Conservation (phyloP, 2,329 filamentous ascomycete genomes). For the Pseudopithomyces chartarum region DNA sequence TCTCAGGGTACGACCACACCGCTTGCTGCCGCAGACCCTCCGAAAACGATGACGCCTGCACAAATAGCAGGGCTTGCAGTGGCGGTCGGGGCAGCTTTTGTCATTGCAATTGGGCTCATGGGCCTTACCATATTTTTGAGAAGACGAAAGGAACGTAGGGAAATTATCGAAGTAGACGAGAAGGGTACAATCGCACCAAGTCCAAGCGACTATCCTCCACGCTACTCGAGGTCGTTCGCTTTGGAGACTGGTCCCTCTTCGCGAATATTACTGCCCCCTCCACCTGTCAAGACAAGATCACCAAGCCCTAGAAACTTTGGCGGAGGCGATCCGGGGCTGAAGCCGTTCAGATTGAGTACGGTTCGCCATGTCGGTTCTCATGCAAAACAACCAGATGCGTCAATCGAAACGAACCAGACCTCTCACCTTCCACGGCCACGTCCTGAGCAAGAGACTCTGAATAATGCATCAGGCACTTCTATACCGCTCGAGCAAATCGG, state of each 20-base stretch:
- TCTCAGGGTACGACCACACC: conserved; percentile 15
- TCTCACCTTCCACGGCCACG: conserved; percentile 25
- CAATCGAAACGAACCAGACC: conserved; percentile 8
- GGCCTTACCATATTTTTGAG: conserved; percentile 42
- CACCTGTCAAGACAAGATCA: conserved; percentile 16
- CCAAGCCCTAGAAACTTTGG: not conserved
- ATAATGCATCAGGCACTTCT: conserved; percentile 25
- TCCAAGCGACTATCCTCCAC: conserved; percentile 21
- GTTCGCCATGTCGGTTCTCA: not conserved
- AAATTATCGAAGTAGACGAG: conserved; percentile 20
- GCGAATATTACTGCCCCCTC: conserved; percentile 22
- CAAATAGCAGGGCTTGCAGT: conserved; percentile 47
- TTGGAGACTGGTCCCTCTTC: conserved; percentile 12
- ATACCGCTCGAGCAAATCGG: conserved; percentile 42
- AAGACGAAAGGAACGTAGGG: conserved; percentile 37
- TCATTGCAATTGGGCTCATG: conserved; percentile 46
- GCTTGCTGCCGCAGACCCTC: conserved; percentile 17
- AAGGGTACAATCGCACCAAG: conserved; percentile 20
- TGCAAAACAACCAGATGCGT: not conserved
- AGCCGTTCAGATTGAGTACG: not conserved
- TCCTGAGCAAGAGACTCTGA: conserved; percentile 25
- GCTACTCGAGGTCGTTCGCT: conserved; percentile 28
- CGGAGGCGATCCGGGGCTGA: not conserved
- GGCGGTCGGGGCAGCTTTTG: conserved; percentile 43
- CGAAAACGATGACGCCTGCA: conserved; percentile 39